phyloP scores from a whole-genome alignment of 768 basidiomycete species.

The Lyophyllum atratum region DNA sequence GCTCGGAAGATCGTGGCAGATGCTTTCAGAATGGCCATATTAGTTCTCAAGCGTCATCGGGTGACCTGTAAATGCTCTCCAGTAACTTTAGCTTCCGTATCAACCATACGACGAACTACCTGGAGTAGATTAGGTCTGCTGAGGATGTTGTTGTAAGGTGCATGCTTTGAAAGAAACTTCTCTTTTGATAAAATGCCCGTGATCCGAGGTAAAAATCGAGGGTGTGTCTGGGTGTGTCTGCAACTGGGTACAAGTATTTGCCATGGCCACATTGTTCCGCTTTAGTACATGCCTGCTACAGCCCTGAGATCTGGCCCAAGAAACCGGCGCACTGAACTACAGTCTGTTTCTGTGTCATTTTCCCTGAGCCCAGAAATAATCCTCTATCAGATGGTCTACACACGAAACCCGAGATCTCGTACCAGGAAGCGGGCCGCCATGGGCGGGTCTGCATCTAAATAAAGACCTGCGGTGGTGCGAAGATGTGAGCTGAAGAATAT shows the following conservation, averaged over 20 bases:
- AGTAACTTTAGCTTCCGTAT: not conserved
- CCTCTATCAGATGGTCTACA: not conserved
- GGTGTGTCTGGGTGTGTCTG: not conserved
- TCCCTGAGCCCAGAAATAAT: not conserved
- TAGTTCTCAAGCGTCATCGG: not conserved
- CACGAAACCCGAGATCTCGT: not conserved
- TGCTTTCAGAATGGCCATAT: not conserved
- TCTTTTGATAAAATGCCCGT: not conserved
- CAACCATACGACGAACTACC: not conserved
- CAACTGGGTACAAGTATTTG: not conserved
- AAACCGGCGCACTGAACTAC: not conserved
- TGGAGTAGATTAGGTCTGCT: not conserved
- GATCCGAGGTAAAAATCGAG: constrained; percentile 12
- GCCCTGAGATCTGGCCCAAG: constrained; percentile 5
- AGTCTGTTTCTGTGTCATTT: not conserved
- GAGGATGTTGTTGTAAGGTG: not conserved
- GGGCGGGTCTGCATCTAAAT: too few species aligned
- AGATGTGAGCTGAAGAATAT: not conserved
- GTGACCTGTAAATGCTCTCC: not conserved
- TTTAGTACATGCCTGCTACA: not conserved
- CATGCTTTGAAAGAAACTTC: not conserved
- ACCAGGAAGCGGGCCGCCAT: not conserved
- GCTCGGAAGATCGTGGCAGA: constrained; percentile 6
- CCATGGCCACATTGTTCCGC: not conserved
- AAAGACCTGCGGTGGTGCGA: not conserved